Conservation (phyloP, 306 rosid species). For the Trifolium subterraneum region DNA sequence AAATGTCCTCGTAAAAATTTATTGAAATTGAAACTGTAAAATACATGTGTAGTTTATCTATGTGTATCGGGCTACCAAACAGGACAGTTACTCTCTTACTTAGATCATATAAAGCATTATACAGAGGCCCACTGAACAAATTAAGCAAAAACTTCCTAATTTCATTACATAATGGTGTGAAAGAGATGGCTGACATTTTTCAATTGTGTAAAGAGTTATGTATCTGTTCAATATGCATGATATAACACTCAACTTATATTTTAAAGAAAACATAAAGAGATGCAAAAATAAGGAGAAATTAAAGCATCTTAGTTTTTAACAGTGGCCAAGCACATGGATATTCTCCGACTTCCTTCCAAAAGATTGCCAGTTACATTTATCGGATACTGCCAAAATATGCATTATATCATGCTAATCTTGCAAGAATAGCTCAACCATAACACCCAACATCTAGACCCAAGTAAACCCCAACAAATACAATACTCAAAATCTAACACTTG, state of each 20-base stretch:
- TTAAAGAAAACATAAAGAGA: background rate
- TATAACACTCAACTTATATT: constrained; percentile 4
- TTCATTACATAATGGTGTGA: background rate
- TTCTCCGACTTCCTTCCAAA: constrained; percentile 16
- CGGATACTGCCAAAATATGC: background rate
- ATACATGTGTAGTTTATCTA: background rate
- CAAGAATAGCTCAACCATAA: constrained; percentile 13
- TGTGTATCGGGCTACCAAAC: constrained; percentile 1
- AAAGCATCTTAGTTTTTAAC: constrained; percentile 13
- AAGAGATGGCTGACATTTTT: background rate
- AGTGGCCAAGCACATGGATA: background rate
- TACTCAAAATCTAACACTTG: constrained; percentile 5
- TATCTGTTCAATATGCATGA: constrained; percentile 3
- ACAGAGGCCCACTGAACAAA: constrained; percentile 9
- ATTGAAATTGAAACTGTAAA: background rate
- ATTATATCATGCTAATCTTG: constrained; percentile 27
- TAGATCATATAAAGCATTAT: constrained; percentile 19
- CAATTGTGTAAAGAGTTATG: background rate
- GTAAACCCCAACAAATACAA: constrained; percentile 14
- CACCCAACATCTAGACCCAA: constrained; percentile 8
- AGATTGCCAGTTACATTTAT: constrained; percentile 12
- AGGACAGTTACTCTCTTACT: background rate
- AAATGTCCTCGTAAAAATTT: background rate
- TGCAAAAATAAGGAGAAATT: constrained; percentile 8
- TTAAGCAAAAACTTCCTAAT: background rate